phyloP scores from a whole-genome alignment of 1,284 basidiomycete species.

The Irpex lacteus region DNA sequence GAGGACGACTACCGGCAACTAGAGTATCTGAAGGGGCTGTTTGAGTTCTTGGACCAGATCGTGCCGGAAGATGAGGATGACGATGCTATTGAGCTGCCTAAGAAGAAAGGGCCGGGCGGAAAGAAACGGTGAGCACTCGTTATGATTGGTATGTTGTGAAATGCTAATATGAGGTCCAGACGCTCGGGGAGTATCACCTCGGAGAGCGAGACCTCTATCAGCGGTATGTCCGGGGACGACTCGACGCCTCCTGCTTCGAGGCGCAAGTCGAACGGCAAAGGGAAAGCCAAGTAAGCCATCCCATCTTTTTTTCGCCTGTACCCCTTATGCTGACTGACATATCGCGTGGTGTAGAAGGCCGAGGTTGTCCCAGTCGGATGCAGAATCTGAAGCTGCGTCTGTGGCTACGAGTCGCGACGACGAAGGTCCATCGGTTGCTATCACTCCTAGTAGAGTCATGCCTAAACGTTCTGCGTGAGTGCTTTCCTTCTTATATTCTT shows the following conservation, averaged over 20 bases:
- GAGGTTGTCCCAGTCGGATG: slow-evolving; percentile 42
- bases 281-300: slow-evolving; percentile 30
- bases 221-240: slow-evolving; percentile 27
- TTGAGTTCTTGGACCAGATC: slow-evolving; percentile 63
- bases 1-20: slow-evolving; percentile 67
- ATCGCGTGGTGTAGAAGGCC: slow-evolving; percentile 24
- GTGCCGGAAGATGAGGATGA: slow-evolving; percentile 49
- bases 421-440: slow-evolving; percentile 17
- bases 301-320: not conserved
- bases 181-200: slow-evolving; percentile 36
- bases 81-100: slow-evolving; percentile 39
- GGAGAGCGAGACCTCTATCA: slow-evolving; percentile 22
- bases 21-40: slow-evolving; percentile 59
- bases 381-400: slow-evolving; percentile 42
- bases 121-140: slow-evolving; percentile 28
- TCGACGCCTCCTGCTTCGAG: slow-evolving; percentile 22
- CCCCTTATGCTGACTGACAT: slow-evolving; percentile 6
- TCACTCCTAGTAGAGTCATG: slow-evolving; percentile 31
- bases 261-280: slow-evolving; percentile 22
- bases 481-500: not conserved
- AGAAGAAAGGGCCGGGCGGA: slow-evolving; percentile 38
- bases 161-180: slow-evolving; percentile 14
- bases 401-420: slow-evolving; percentile 14
- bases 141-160: too few relatives aligned
- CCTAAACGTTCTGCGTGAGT: slow-evolving; percentile 34